Conservation (phyloP, 2,329 filamentous ascomycete species). For the Trematosphaeria pertusa region DNA sequence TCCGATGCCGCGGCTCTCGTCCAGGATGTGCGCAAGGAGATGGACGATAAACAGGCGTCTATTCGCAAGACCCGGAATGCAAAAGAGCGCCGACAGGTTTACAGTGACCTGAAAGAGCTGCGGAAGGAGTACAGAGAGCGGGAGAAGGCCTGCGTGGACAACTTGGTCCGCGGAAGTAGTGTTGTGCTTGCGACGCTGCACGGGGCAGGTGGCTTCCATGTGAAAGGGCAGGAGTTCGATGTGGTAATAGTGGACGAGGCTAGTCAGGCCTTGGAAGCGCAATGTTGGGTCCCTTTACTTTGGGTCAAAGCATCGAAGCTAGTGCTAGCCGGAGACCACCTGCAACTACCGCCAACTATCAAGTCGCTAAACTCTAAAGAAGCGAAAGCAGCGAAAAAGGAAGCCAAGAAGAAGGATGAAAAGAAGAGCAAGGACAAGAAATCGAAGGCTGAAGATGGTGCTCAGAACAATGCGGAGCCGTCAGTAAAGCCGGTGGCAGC, state of each 20-base stretch:
- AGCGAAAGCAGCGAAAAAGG: constrained; percentile 40
- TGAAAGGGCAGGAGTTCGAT: constrained; percentile 83
- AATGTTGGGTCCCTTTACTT: constrained; percentile 93
- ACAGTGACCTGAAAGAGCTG: constrained; percentile 82
- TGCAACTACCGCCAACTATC: constrained; percentile 93
- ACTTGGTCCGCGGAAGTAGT: constrained; percentile 76
- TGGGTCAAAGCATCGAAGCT: constrained; percentile 75
- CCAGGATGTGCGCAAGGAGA: constrained; percentile 86
- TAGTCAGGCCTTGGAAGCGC: constrained; percentile 92
- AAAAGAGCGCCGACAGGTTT: constrained; percentile 80
- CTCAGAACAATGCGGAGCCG: constrained; percentile 42
- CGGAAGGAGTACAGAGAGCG: constrained; percentile 87
- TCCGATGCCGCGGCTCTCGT: constrained; percentile 91
- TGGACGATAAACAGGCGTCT: constrained; percentile 88
- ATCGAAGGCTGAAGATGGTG: constrained; percentile 33
- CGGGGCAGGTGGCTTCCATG: constrained; percentile 84
- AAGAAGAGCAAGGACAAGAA: constrained; percentile 49
- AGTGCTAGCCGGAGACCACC: constrained; percentile 90
- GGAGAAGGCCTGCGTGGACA: constrained; percentile 80
- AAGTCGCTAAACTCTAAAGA: constrained; percentile 69
- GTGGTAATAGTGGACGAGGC: constrained; percentile 96
- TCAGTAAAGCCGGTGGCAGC: constrained; percentile 29
- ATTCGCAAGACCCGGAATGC: constrained; percentile 87
- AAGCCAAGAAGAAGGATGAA: constrained; percentile 41
- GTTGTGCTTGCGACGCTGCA: constrained; percentile 93